Evolutionary conservation across 2,329 filamentous ascomycete genomes (phyloP).

Genomic region (Botrytis aclada): DNA sequence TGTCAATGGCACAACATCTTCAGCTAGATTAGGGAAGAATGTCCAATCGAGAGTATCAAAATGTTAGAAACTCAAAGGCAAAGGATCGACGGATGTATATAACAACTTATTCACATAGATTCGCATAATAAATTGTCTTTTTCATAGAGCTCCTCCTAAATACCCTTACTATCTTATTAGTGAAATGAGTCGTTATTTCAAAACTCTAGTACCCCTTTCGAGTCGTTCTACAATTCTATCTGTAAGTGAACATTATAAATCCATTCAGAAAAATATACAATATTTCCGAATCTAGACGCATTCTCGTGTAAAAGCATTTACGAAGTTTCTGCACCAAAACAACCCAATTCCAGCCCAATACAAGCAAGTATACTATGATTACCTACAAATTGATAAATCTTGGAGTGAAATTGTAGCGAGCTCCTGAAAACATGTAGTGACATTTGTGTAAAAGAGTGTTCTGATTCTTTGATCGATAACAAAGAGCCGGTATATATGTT

Average conservation of each 20-base stretch:
- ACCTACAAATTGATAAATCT: not conserved
- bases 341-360: rapidly evolving
- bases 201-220: not conserved
- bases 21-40: not conserved
- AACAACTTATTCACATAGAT: no score
- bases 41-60: rapidly evolving
- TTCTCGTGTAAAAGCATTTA: not conserved
- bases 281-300: not conserved
- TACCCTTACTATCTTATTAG: not conserved
- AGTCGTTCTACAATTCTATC: not conserved
- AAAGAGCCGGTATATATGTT: not conserved
- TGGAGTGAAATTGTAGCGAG: not conserved
- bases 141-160: no score
- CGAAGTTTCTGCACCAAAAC: not conserved
- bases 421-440: rapidly evolving
- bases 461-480: not conserved
- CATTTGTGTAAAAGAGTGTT: no score
- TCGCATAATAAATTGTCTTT: not conserved
- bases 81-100: no score
- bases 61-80: rapidly evolving
- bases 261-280: no score
- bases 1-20: no score
- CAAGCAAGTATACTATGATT: not conserved
- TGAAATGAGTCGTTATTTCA: not conserved
- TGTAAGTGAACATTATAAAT: no score